Evolutionary conservation across 257 asterid species (phyloP).

Genomic region (Petrea volubilis): DNA sequence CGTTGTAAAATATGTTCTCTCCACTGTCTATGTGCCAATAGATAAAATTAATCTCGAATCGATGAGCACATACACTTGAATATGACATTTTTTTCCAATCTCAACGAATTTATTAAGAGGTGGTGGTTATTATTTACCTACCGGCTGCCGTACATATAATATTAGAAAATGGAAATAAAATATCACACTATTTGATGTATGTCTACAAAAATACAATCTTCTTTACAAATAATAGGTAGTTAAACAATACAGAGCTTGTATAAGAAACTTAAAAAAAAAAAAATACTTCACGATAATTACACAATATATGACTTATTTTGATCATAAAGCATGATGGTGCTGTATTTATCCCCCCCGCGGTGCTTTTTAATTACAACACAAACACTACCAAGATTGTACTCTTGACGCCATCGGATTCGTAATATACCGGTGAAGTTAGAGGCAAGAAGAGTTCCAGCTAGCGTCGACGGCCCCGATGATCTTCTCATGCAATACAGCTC

Average conservation of each 20-base stretch:
- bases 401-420: background rate
- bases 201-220: background rate
- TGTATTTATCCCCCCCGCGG: background rate
- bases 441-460: conserved; percentile 86
- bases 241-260: background rate
- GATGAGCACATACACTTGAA: no score
- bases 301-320: background rate
- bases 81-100: no score
- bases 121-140: no score
- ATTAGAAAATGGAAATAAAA: no score
- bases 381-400: background rate
- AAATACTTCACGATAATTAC: background rate
- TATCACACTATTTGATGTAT: no score
- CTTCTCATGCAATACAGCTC: conserved; percentile 65
- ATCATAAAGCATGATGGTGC: background rate
- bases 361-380: background rate
- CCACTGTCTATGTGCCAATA: no score
- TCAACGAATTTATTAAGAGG: no score
- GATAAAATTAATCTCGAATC: no score
- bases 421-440: conserved; percentile 28
- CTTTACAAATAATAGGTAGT: background rate
- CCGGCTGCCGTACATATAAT: no score
- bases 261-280: background rate
- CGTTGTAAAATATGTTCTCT: no score
- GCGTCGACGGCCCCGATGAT: conserved; percentile 73